phyloP scores from a whole-genome alignment of 805 yeast species.

The Dipodascus albidus region DNA sequence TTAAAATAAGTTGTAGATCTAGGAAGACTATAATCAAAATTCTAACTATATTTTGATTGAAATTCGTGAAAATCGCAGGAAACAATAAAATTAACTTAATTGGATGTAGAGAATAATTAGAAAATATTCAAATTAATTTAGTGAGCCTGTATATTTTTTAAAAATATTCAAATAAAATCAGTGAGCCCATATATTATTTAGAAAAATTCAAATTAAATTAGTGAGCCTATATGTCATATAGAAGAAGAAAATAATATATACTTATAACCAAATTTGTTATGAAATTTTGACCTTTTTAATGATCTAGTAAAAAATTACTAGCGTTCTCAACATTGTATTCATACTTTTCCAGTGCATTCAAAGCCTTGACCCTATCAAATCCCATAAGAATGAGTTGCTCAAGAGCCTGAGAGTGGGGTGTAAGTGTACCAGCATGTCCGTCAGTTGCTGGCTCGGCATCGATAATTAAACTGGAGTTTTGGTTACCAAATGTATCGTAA shows the following conservation, averaged over 20 bases:
- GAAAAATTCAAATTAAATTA: neutral
- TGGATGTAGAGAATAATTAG: too few relatives aligned
- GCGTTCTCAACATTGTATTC: conserved; percentile 76
- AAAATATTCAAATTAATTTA: too few relatives aligned
- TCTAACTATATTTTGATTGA: too few relatives aligned
- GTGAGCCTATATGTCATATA: neutral
- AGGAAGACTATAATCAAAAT: neutral
- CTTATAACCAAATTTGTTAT: neutral
- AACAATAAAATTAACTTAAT: too few relatives aligned
- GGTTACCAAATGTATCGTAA: neutral
- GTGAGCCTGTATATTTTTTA: too few relatives aligned
- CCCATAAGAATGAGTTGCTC: conserved; percentile 88
- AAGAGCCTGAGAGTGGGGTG: conserved; percentile 38
- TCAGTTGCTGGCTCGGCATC: neutral
- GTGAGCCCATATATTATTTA: too few relatives aligned
- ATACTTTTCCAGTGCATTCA: conserved; percentile 54
- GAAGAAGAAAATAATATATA: neutral
- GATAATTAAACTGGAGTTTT: neutral
- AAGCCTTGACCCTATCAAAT: conserved; percentile 53
- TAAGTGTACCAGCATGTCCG: neutral
- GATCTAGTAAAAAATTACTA: conserved; percentile 70
- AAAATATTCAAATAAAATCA: too few relatives aligned
- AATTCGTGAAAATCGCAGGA: too few relatives aligned
- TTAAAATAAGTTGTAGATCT: neutral
- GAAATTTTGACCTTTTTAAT: conserved; percentile 18